Conservation (phyloP, 2,329 filamentous ascomycete genomes). For the Tolypocladium album region DNA sequence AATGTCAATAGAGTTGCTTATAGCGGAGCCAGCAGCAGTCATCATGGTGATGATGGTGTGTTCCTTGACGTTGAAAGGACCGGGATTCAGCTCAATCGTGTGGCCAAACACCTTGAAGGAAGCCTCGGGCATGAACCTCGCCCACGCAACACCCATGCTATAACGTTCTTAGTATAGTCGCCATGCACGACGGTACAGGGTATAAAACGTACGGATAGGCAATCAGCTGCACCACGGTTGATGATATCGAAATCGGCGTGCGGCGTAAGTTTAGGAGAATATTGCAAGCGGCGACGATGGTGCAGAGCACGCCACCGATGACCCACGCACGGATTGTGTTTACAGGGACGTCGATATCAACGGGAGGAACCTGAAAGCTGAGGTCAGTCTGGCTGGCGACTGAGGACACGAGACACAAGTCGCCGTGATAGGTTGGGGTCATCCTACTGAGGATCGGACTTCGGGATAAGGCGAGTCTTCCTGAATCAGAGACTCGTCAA, state of each 20-base stretch:
- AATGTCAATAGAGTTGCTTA: conserved; percentile 28
- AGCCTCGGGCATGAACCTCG: conserved; percentile 17
- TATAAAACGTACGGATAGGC: conserved; percentile 29
- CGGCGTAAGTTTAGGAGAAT: conserved; percentile 39
- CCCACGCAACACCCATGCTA: conserved; percentile 20
- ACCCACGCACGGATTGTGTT: conserved; percentile 52
- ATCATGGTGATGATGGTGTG: conserved; percentile 36
- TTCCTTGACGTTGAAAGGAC: conserved; percentile 34
- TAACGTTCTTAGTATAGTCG: not conserved
- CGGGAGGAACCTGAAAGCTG: conserved; percentile 17
- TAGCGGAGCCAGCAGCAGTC: conserved; percentile 23
- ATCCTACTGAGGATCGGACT: conserved; percentile 12
- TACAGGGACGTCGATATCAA: conserved; percentile 38
- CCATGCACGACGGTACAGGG: not conserved
- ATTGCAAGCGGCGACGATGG: conserved; percentile 45
- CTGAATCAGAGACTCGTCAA: conserved; percentile 35
- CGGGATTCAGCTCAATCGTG: conserved; percentile 25
- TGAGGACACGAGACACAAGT: not conserved
- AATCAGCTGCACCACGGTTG: conserved; percentile 43
- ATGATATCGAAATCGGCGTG: conserved; percentile 38
- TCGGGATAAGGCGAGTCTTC: conserved; percentile 35
- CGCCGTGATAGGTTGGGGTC: not conserved
- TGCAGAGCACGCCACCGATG: conserved; percentile 46
- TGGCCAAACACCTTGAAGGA: conserved; percentile 19
- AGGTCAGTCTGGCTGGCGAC: not conserved